phyloP scores from a whole-genome alignment of 768 basidiomycete genomes.

The Naematelia aurantialba region DNA sequence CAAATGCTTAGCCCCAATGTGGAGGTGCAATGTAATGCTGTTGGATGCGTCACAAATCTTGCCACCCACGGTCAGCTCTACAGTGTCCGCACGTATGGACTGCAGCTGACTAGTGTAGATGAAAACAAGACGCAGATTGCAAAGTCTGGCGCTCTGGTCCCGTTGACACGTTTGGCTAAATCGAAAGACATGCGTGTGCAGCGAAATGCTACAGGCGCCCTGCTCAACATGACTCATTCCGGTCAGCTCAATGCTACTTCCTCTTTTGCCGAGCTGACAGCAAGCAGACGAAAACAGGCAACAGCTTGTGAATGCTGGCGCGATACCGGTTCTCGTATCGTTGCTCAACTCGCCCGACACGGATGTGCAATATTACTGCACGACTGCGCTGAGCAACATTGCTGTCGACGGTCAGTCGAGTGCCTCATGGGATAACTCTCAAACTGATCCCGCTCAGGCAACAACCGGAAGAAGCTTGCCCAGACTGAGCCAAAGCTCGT shows the following conservation, averaged over 20 bases:
- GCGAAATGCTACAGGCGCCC: conserved; percentile 93
- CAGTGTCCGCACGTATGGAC: conserved; percentile 13
- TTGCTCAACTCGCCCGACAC: conserved; percentile 93
- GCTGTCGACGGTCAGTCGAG: conserved; percentile 76
- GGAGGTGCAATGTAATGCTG: conserved; percentile 98
- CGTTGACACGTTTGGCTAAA: conserved; percentile 88
- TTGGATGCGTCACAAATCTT: conserved; percentile 96
- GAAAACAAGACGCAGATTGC: conserved; percentile 99
- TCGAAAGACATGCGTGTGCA: conserved; percentile 99
- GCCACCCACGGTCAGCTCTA: conserved; percentile 81
- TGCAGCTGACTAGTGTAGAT: conserved; percentile 56
- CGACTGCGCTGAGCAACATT: conserved; percentile 95
- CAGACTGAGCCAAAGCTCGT: conserved; percentile 92
- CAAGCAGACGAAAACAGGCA: conserved; percentile 89
- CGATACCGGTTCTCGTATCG: conserved; percentile 93
- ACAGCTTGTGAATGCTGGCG: conserved; percentile 95
- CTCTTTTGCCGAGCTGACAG: conserved; percentile 3
- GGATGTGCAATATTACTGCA: conserved; percentile 99
- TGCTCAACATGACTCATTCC: conserved; percentile 99
- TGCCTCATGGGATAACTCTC: background rate
- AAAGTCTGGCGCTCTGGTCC: conserved; percentile 96
- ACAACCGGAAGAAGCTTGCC: conserved; percentile 90
- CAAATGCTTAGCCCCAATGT: conserved; percentile 99
- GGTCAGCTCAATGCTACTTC: conserved; percentile 56
- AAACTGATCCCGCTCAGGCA: conserved; percentile 53